phyloP scores from a whole-genome alignment of 768 basidiomycete genomes.

The Coprinellus micaceus region DNA sequence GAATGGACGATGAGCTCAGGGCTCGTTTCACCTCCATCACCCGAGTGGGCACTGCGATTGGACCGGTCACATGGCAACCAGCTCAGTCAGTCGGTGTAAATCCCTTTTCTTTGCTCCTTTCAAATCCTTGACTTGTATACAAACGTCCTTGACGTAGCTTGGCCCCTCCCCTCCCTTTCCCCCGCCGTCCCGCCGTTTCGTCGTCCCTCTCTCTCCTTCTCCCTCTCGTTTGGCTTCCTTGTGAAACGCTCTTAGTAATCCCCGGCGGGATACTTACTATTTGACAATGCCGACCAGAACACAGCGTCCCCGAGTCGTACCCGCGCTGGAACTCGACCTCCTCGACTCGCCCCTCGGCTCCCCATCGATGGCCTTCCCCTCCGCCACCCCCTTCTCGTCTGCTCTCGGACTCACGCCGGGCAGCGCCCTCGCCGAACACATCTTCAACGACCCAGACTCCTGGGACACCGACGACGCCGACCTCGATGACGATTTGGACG shows the following conservation, averaged over 20 bases:
- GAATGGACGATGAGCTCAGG: not conserved
- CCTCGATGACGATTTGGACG: no score
- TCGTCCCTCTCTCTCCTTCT: not conserved
- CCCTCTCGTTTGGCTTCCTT: no score
- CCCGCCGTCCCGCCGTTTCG: not conserved
- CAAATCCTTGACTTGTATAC: no score
- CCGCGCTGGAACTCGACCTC: slow-evolving; percentile 33
- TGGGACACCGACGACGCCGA: slow-evolving; percentile 30
- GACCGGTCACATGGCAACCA: not conserved
- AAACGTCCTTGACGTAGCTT: not conserved
- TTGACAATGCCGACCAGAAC: not conserved
- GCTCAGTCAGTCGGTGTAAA: no score
- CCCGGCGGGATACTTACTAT: no score
- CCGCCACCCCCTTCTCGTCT: slow-evolving; percentile 26
- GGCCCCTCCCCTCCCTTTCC: not conserved
- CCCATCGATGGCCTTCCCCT: slow-evolving; percentile 12
- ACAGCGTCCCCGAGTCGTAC: not conserved
- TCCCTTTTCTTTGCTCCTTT: no score
- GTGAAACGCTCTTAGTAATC: no score
- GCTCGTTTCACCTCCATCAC: slow-evolving; percentile 10
- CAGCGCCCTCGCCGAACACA: slow-evolving; percentile 39
- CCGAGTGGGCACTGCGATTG: not conserved
- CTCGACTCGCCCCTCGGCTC: slow-evolving; percentile 37
- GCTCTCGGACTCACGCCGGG: slow-evolving; percentile 29
- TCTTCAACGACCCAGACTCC: slow-evolving; percentile 42